Base-by-base conservation (phyloP, 2,329 filamentous ascomycete species). In the Phoma herbarum region DNA sequence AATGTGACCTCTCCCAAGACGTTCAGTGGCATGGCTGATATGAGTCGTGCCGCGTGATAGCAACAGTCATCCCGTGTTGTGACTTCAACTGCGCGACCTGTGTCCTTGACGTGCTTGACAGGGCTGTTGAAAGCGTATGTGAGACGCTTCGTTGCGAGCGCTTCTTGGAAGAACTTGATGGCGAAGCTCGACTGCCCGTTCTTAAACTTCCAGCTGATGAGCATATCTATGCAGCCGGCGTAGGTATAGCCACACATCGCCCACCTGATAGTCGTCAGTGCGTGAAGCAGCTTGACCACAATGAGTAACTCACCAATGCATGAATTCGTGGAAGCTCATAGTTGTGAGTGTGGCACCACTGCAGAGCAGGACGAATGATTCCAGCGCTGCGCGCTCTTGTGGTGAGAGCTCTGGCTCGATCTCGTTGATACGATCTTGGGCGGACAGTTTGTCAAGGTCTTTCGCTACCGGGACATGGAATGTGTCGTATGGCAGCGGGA, bases 141-240 rank as follows among this genome's bases (percentile, higher is more conserved):
- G 4, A 83, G 52, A 2, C 75, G 77, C 0, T 78, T 76, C 0
- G 78, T 79, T 0, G 63, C 65, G 0, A 78, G 25, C 0, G 81
- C 80, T 62, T 84, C 81, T 0, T 75, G 60, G 58, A 82, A 83
- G 65, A 83, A 81, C 3, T 71, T 71, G 4, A 78, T 76, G 0
- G 81, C 79, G 58, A 84, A 82, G 26, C 70, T 77, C 0, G 79
- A 81, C 61, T 84, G 82, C 0, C 82, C 82, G 0, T 69, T 69
- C 12, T 69, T 72, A 37, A 69, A 66, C 39, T 69, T 67, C 61
- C 60, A 67, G 3, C 52, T 61, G 79, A 81, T 5, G 71, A 76
- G 64, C 81, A 81, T 26, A 75, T 80, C 52, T 73, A 73, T 1
- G 80, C 67, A 9, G 77, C 81, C 81, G 77, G 61, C 49, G 20